Percentiles rank a stretch among this genome's conserved stretches.
Evolutionary conservation across 2,329 filamentous ascomycete genomes (phyloP).

Genomic region (Hymenoscyphus salicellus): DNA sequence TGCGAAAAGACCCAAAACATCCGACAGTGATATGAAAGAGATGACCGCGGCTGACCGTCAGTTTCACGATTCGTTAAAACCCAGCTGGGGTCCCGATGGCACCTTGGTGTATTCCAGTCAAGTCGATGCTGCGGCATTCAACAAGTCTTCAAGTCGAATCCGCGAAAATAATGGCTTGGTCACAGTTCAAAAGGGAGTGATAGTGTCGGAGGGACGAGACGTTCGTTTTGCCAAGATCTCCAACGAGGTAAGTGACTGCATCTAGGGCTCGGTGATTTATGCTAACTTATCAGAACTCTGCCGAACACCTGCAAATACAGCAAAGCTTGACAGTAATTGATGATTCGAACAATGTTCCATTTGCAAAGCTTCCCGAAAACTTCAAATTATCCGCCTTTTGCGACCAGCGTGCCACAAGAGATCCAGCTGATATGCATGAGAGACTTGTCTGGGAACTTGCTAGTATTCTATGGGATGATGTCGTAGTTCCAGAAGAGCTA

Average conservation of each 20-base stretch:
- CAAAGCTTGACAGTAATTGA: conserved; percentile 54
- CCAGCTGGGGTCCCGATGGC: conserved; percentile 74
- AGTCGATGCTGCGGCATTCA: conserved; percentile 37
- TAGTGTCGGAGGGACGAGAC: conserved; percentile 63
- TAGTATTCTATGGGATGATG: conserved; percentile 80
- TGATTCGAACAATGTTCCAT: conserved; percentile 57
- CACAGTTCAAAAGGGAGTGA: conserved; percentile 51
- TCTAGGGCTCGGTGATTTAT: conserved; percentile 16
- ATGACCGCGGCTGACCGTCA: conserved; percentile 61
- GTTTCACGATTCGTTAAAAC: conserved; percentile 73
- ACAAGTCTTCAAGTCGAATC: conserved; percentile 29
- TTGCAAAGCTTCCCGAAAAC: conserved; percentile 47
- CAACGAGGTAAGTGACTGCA: conserved; percentile 45
- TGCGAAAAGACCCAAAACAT: conserved; percentile 71
- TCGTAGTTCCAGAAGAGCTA: conserved; percentile 46
- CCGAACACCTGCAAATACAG: conserved; percentile 54
- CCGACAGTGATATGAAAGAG: conserved; percentile 57
- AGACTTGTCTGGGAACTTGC: conserved; percentile 80
- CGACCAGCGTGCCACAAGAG: conserved; percentile 39
- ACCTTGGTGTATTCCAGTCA: conserved; percentile 63
- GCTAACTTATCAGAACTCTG: conserved; percentile 47
- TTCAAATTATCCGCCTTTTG: conserved; percentile 51
- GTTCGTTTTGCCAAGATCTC: conserved; percentile 63
- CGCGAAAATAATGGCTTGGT: conserved; percentile 46
- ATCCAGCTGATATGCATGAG: conserved; percentile 57